These are phyloP conservation scores for Venturia asperata DNA, from an alignment of 2,329 filamentous ascomycete species.

Conservation along the genomic window DNA sequence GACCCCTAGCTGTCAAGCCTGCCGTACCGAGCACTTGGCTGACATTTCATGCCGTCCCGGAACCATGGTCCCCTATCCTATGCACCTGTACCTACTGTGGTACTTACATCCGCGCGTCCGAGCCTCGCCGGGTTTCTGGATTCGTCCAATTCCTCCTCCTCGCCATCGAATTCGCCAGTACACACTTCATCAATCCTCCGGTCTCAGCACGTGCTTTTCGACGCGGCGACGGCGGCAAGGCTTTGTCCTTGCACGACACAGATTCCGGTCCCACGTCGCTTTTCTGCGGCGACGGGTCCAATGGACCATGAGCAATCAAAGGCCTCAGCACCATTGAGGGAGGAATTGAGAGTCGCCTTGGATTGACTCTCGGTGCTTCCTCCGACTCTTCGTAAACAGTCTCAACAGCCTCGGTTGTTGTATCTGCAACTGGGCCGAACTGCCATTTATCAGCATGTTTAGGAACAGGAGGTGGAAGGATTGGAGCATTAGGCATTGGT, in stretches of 20 bases:
- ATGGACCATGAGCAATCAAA: slow-evolving; percentile 13
- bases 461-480: slow-evolving; percentile 9
- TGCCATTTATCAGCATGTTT: slow-evolving; percentile 7
- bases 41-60: background rate
- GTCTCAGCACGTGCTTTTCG: slow-evolving; percentile 21
- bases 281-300: slow-evolving; percentile 15
- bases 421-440: slow-evolving; percentile 1
- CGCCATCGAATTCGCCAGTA: slow-evolving; percentile 26
- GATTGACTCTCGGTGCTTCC: slow-evolving; percentile 1
- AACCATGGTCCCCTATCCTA: background rate
- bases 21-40: background rate
- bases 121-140: background rate
- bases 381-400: background rate
- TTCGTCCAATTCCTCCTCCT: slow-evolving; percentile 23
- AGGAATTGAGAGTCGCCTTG: slow-evolving; percentile 15
- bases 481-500: slow-evolving; percentile 6
- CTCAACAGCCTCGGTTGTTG: slow-evolving; percentile 2
- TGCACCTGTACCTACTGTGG: too few relatives aligned
- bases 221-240: slow-evolving; percentile 24
- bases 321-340: slow-evolving; percentile 17
- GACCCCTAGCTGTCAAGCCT: background rate
- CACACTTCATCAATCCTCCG: slow-evolving; percentile 24
- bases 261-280: background rate
- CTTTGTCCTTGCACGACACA: slow-evolving; percentile 18
- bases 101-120: background rate